Conservation (phyloP, 768 basidiomycete genomes). For the Macrolepiota dolichaula region DNA sequence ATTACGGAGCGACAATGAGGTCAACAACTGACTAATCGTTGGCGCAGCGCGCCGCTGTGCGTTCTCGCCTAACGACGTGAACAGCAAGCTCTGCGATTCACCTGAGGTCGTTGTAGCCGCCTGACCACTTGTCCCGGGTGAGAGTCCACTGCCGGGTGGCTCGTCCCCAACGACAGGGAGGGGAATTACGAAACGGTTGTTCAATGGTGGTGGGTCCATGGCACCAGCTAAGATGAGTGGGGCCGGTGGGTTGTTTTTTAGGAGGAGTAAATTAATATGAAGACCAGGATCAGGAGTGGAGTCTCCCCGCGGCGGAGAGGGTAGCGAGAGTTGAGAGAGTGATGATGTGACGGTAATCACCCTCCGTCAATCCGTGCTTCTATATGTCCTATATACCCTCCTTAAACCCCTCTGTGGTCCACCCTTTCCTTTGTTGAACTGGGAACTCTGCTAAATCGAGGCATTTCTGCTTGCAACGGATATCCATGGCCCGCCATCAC, state of each 20-base stretch:
- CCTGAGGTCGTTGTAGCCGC: background rate
- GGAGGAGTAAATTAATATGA: background rate
- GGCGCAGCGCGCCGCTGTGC: background rate
- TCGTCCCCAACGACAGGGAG: background rate
- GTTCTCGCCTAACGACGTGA: background rate
- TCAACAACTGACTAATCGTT: background rate
- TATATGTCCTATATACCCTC: no score
- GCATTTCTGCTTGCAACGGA: no score
- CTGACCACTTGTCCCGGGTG: background rate
- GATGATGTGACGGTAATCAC: no score
- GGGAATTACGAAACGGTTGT: conserved; percentile 7
- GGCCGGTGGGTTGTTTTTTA: no score
- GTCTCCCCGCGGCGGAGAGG: no score
- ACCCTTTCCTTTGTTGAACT: no score
- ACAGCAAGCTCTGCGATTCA: background rate
- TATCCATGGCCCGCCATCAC: no score
- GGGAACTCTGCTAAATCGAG: no score
- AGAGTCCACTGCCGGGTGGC: background rate
- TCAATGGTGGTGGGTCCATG: background rate
- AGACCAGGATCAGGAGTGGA: background rate
- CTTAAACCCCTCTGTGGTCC: no score
- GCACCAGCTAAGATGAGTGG: background rate
- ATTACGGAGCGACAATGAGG: background rate
- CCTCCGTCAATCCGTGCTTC: no score
- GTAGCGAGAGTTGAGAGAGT: no score